These are phyloP conservation scores for Phytophthora chlamydospora DNA, from an alignment of 352 stramenopile genomes.

Conservation along the genomic window DNA sequence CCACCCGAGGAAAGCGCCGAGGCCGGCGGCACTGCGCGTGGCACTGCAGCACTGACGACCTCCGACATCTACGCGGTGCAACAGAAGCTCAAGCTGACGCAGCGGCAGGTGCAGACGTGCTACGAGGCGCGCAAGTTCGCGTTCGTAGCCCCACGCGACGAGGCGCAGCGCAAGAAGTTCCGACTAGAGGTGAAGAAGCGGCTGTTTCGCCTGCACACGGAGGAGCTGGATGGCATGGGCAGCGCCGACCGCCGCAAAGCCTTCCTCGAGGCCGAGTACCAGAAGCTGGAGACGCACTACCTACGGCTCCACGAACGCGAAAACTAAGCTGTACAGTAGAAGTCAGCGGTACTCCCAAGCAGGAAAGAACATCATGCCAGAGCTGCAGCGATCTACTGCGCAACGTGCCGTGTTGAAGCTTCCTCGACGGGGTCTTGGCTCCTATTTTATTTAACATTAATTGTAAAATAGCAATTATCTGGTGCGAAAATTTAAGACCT, in stretches of 20 bases:
- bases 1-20: slow-evolving; percentile 31
- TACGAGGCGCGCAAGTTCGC: slow-evolving; percentile 79
- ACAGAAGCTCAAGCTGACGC: slow-evolving; percentile 78
- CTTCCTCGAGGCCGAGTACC: slow-evolving; percentile 76
- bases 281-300: slow-evolving; percentile 59
- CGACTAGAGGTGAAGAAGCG: slow-evolving; percentile 86
- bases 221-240: slow-evolving; percentile 79
- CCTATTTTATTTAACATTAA: too few species aligned
- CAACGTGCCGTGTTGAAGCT: too few species aligned
- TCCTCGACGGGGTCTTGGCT: too few species aligned
- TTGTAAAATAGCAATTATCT: too few species aligned
- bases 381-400: too few species aligned
- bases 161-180: slow-evolving; percentile 64
- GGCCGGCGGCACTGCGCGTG: slow-evolving; percentile 28
- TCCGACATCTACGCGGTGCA: slow-evolving; percentile 71
- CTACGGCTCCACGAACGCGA: slow-evolving; percentile 36
- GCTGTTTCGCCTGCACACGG: slow-evolving; percentile 66
- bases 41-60: slow-evolving; percentile 47
- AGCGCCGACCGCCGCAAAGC: slow-evolving; percentile 74
- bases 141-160: slow-evolving; percentile 58
- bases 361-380: too few species aligned
- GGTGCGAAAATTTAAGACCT: too few species aligned
- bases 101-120: slow-evolving; percentile 78
- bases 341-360: too few species aligned
- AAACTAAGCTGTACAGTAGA: slow-evolving; percentile 24